Percentiles rank a stretch among this genome's conserved stretches.
These are phyloP conservation scores for Penicillium subrubescens DNA, from an alignment of 495 filamentous ascomycete genomes.

Conservation along the genomic window DNA sequence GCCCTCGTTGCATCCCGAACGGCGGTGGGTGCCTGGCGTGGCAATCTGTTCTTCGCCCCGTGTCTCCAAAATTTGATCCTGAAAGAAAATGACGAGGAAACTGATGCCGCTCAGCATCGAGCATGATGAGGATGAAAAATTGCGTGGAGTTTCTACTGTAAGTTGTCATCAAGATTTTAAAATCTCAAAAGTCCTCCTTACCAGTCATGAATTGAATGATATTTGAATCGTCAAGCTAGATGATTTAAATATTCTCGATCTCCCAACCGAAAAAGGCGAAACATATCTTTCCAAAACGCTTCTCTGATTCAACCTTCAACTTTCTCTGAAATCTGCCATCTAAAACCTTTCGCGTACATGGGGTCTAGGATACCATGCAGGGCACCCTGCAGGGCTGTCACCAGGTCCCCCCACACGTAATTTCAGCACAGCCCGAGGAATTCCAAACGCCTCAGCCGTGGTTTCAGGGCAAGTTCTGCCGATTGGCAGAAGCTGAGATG, in stretches of 20 bases:
- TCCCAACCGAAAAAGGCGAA: neutral
- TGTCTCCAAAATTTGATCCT: slow-evolving; percentile 45
- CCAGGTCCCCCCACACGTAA: neutral
- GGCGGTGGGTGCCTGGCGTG: slow-evolving; percentile 37
- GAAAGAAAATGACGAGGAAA: slow-evolving; percentile 22
- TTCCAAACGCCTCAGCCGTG: neutral
- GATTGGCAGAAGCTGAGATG: neutral
- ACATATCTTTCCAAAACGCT: neutral
- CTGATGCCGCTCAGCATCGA: slow-evolving; percentile 6
- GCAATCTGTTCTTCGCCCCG: slow-evolving; percentile 50
- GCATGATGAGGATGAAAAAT: slow-evolving; percentile 8
- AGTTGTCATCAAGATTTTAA: too few species aligned
- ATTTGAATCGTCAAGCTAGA: neutral
- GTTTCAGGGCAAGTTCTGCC: slow-evolving; percentile 17
- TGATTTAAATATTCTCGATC: neutral
- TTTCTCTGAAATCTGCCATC: neutral
- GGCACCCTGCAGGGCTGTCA: neutral
- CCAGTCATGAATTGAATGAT: too few species aligned
- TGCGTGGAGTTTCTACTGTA: too few species aligned
- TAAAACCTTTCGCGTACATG: neutral
- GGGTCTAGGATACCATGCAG: neutral
- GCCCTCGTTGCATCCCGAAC: slow-evolving; percentile 43
- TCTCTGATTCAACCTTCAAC: neutral
- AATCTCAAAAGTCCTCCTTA: too few species aligned
- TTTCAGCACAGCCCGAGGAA: neutral